Conservation (phyloP, 202 grass and related monocot genomes). For the Cymbopogon flexuosus region DNA sequence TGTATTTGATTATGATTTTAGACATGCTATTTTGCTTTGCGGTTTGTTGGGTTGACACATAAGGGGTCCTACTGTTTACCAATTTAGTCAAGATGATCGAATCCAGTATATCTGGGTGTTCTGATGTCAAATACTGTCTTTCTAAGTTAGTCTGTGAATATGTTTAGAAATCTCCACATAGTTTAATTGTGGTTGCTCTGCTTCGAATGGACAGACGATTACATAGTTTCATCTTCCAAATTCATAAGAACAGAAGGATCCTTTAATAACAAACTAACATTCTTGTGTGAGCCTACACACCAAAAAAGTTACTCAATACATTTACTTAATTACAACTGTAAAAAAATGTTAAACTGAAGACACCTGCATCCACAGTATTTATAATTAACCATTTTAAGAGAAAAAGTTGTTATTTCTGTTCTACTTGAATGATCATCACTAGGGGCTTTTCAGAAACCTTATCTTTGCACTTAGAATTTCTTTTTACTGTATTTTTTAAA, state of each 20-base stretch:
- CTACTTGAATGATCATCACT: neutral
- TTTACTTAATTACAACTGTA: neutral
- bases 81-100: conserved; percentile 2
- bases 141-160: neutral
- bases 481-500: neutral
- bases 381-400: conserved; percentile 6
- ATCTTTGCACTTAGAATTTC: conserved; percentile 19
- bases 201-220: neutral
- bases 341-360: neutral
- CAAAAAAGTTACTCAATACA: neutral
- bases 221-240: neutral
- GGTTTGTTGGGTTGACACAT: too few relatives aligned
- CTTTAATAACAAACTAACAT: neutral
- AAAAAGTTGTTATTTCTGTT: conserved; percentile 13
- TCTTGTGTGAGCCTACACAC: neutral
- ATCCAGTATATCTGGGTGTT: neutral
- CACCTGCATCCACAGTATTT: neutral
- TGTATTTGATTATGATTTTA: too few relatives aligned
- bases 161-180: neutral
- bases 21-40: too few relatives aligned
- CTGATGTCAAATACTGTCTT: neutral
- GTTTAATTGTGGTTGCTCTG: neutral
- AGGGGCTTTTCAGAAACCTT: neutral
- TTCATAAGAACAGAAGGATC: neutral
- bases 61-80: neutral